Conservation (phyloP, 306 rosid genomes). For the Notholithocarpus densiflorus region DNA sequence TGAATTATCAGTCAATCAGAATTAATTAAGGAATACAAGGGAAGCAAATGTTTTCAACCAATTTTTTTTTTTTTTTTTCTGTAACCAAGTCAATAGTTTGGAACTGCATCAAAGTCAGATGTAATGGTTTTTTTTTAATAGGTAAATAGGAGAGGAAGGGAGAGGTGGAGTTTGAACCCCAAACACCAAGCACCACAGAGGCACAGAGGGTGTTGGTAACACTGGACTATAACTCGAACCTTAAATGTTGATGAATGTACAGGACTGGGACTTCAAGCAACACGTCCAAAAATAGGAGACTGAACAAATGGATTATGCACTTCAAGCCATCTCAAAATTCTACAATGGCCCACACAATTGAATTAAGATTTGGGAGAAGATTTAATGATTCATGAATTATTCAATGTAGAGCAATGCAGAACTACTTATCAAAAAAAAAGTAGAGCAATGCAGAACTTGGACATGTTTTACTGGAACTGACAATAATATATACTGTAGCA, state of each 20-base stretch:
- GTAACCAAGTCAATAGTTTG: neutral
- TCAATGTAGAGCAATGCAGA: neutral
- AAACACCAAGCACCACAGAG: too few species aligned
- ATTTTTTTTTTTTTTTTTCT: neutral
- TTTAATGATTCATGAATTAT: neutral
- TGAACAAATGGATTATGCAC: neutral
- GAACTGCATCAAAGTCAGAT: neutral
- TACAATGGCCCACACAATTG: slow-evolving; percentile 1
- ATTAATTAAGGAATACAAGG: slow-evolving; percentile 3
- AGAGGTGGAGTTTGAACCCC: too few species aligned
- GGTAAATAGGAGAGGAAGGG: too few species aligned
- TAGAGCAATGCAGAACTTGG: slow-evolving; percentile 2
- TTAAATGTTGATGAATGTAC: neutral
- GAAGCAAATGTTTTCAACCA: slow-evolving; percentile 5
- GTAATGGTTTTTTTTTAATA: neutral
- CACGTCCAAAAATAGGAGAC: slow-evolving; percentile 8
- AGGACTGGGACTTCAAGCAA: neutral
- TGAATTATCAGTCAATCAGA: slow-evolving; percentile 23
- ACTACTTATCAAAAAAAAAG: too few species aligned
- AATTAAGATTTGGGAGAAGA: slow-evolving; percentile 7
- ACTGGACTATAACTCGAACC: too few species aligned
- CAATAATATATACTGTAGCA: neutral
- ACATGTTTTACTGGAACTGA: neutral
- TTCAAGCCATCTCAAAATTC: slow-evolving; percentile 12
- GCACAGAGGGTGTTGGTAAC: too few species aligned